Base-by-base conservation (phyloP, 139 green algal species). In the Bryopsis sp. region DNA sequence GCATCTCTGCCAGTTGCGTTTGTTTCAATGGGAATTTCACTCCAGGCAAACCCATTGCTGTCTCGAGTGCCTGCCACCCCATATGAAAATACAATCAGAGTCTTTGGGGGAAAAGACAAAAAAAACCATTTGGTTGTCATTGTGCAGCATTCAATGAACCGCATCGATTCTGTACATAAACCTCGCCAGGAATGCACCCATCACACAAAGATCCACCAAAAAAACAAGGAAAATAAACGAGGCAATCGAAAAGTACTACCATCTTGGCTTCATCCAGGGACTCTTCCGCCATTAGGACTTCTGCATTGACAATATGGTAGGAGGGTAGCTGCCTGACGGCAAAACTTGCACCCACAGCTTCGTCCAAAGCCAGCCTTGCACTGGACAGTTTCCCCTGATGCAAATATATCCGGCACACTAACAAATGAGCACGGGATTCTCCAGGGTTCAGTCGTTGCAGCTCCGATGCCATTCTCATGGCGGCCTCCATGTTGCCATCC, bases 61-160 rank as follows among this genome's bases (percentile, higher is more conserved):
- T 65, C 62, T 90, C 78, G 36, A 92, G 74, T 58, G 85, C 79
- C 76, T 87, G 66, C 38, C n/a, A n/a, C n/a, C n/a, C n/a, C n/a
- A n/a, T n/a, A n/a, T n/a, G n/a, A n/a, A n/a, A n/a, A n/a, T n/a
- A n/a, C n/a, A n/a, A n/a, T n/a, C n/a, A n/a, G n/a, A n/a, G n/a
- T n/a, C n/a, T n/a, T n/a, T n/a, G n/a, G n/a, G 64, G 6, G 35
- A 28, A 46, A 57, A 24, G 15, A 29, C 24, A 57, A n/a, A n/a
- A n/a, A n/a, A n/a, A n/a, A n/a, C n/a, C n/a, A n/a, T n/a, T n/a
- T n/a, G n/a, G n/a, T n/a, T n/a, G n/a, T n/a, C n/a, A n/a, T n/a
- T n/a, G n/a, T n/a, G n/a, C n/a, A n/a, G n/a, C n/a, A n/a, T n/a
- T n/a, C n/a, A n/a, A n/a, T n/a, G n/a, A n/a, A n/a, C n/a, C n/a